These are phyloP conservation scores for Dryas drummondii DNA, from an alignment of 306 rosid species.

Conservation along the genomic window DNA sequence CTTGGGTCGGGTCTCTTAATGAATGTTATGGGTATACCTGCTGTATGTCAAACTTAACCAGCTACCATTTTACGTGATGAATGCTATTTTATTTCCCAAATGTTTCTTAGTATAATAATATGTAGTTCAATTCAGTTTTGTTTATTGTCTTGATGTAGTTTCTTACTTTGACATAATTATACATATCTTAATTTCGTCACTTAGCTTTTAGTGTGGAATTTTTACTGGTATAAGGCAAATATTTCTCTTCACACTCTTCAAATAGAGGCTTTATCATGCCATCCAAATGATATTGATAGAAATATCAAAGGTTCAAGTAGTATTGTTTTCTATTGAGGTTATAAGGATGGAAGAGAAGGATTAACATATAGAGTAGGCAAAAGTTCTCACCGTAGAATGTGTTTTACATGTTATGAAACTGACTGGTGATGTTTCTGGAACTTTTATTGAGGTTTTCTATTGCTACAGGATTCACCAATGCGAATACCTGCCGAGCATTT, in stretches of 20 bases:
- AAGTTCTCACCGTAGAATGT: not conserved
- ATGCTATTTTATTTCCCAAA: not conserved
- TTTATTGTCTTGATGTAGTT: not conserved
- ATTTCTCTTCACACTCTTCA: not conserved
- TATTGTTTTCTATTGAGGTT: not conserved
- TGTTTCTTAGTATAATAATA: not conserved
- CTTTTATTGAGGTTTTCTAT: not conserved
- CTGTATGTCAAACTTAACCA: conserved; percentile 70
- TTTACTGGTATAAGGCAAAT: not conserved
- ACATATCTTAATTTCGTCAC: not conserved
- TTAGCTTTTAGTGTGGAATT: not conserved
- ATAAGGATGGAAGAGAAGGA: not conserved
- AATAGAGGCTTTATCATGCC: not conserved
- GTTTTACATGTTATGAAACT: not conserved
- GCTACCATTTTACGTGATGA: conserved; percentile 2
- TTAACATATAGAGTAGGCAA: not conserved
- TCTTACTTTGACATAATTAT: not conserved
- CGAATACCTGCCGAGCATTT: conserved; percentile 80
- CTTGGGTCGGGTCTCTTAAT: conserved; percentile 73
- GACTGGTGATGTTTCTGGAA: not conserved
- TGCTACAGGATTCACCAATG: conserved; percentile 85
- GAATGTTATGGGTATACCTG: conserved; percentile 89
- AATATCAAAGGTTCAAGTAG: not conserved
- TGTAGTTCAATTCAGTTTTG: not conserved
- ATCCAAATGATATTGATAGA: not conserved